Evolutionary conservation across 2,329 filamentous ascomycete genomes (phyloP), one percentile per base, ranked within the genome.

Genomic region (Cladosporium sp.): DNA sequence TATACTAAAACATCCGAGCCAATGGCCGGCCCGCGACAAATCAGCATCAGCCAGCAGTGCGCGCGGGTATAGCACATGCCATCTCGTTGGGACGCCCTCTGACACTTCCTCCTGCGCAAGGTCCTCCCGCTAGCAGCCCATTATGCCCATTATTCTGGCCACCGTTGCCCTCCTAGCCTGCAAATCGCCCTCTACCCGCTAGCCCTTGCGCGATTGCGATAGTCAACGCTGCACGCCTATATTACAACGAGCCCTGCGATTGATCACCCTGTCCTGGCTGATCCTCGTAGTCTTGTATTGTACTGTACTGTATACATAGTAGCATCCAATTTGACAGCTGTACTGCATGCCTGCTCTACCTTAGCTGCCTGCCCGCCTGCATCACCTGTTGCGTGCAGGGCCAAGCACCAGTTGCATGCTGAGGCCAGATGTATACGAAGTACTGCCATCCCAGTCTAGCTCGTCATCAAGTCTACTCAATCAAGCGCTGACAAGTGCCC

Each of bases 1-100:
- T 57, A 21, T 58, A 58, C 56, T 46, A 46, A 58, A 46, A n/a
- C 56, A 58, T 39, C 56, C 59, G 59, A 63, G 25, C 60, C 60
- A 63, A 63, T 63, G 49, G 51, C 49, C 49, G 49, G 49, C 13
- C 23, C 26, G 10, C 23, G 34, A 14, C 60, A 23, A 63, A 63
- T 63, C 60, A 63, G 49, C 32, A 25, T 21, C 48, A n/a, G 21
- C 14, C 56, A 28, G 34, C 23, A n/a, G n/a, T n/a, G n/a, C n/a
- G n/a, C n/a, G 56, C 56, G 34, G 56, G 16, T 43, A 58, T 58
- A 58, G 56, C 34, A 58, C n/a, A 36, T 46, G 21, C 21, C 54
- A 46, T 30, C 13, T 39, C 26, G 36, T 58, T 58, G 56, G 56
- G 56, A 46, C 32, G 39, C 39, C 39, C 39, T 46, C 39, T 46